Percentiles rank a stretch among this genome's conserved stretches.
Conservation (phyloP, 1,284 basidiomycete species). For the Puccinia hordei region DNA sequence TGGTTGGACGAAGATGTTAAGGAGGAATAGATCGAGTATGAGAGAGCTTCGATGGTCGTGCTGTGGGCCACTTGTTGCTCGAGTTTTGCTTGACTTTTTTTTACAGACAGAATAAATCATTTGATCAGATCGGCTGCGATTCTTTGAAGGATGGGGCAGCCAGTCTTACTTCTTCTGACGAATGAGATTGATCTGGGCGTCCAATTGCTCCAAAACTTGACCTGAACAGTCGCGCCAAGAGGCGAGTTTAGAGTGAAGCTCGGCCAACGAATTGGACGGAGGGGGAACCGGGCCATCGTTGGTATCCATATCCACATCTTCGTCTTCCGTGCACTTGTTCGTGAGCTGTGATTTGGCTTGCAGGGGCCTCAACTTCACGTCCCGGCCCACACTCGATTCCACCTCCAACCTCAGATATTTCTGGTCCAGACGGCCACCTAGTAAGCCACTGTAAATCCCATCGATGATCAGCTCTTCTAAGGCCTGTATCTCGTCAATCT, state of each 20-base stretch:
- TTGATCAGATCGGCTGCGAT: too few relatives aligned
- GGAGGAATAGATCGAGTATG: background rate
- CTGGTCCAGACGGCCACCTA: slow-evolving; percentile 88
- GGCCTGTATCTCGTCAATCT: slow-evolving; percentile 74
- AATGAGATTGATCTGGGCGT: slow-evolving; percentile 33
- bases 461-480: slow-evolving; percentile 96
- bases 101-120: background rate
- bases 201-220: slow-evolving; percentile 27
- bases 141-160: background rate
- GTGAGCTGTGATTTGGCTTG: background rate
- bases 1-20: background rate
- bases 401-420: slow-evolving; percentile 81
- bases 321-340: background rate
- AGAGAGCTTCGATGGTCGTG: background rate
- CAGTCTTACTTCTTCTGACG: slow-evolving; percentile 26
- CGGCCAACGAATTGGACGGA: background rate
- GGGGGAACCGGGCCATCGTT: background rate
- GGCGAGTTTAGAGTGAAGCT: slow-evolving; percentile 12
- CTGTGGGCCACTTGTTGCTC: background rate
- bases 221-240: slow-evolving; percentile 16
- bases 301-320: slow-evolving; percentile 30
- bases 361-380: slow-evolving; percentile 66
- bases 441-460: slow-evolving; percentile 82
- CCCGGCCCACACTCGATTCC: slow-evolving; percentile 85
- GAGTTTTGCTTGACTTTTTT: slow-evolving; percentile 10